Evolutionary conservation across 2,329 filamentous ascomycete species (phyloP).

Genomic region (Microcyclosporella mali): DNA sequence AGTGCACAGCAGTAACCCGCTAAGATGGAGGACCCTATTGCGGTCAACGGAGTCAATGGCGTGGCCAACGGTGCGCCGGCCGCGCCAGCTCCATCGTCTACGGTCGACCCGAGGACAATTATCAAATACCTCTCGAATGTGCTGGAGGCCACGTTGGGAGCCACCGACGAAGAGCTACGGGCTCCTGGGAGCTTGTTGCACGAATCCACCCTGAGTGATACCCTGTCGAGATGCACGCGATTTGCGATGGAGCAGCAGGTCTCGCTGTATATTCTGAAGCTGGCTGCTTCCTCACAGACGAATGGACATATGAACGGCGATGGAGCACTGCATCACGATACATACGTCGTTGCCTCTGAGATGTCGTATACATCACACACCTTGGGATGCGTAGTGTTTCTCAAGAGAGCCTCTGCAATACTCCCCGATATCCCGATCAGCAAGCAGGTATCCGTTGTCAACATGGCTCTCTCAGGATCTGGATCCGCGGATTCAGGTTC

Average conservation of each 20-base stretch:
- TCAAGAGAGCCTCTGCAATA: slow-evolving; percentile 85
- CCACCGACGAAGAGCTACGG: slow-evolving; percentile 68
- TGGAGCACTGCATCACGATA: slow-evolving; percentile 45
- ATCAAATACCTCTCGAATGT: slow-evolving; percentile 45
- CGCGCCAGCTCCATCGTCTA: slow-evolving; percentile 14
- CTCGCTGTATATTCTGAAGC: slow-evolving; percentile 87
- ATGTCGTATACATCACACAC: slow-evolving; percentile 75
- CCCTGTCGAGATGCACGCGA: slow-evolving; percentile 76
- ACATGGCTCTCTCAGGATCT: slow-evolving; percentile 74
- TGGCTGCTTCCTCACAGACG: slow-evolving; percentile 49
- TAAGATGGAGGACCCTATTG: slow-evolving; percentile 34
- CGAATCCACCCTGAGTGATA: slow-evolving; percentile 64
- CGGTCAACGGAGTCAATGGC: slow-evolving; percentile 30
- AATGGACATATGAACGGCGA: slow-evolving; percentile 39
- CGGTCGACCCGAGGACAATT: slow-evolving; percentile 44
- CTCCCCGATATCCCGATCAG: slow-evolving; percentile 75
- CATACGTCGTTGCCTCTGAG: slow-evolving; percentile 75
- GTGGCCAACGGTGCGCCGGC: slow-evolving; percentile 27
- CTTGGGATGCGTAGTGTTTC: slow-evolving; percentile 75
- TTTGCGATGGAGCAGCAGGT: slow-evolving; percentile 85
- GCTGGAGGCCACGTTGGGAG: slow-evolving; percentile 44
- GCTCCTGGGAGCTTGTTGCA: slow-evolving; percentile 77
- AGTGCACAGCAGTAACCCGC: slow-evolving; percentile 3
- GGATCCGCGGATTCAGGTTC: slow-evolving; percentile 42
- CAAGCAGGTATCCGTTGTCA: slow-evolving; percentile 87